phyloP scores from a whole-genome alignment of 257 asterid species.

The Solanum sejunctum region DNA sequence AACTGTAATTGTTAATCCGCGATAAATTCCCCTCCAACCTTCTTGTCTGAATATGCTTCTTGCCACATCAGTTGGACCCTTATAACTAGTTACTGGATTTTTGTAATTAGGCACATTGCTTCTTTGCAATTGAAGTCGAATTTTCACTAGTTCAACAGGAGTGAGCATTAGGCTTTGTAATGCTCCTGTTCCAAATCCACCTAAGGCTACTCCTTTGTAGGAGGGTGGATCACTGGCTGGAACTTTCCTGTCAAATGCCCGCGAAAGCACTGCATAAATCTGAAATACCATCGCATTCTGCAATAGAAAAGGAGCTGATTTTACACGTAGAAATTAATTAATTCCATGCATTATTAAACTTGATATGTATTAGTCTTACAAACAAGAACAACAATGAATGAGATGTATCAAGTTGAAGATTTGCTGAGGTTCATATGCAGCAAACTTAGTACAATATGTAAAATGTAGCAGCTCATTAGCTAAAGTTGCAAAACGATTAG shows the following conservation, averaged over 20 bases:
- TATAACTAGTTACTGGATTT: constrained; percentile 2
- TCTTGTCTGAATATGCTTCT: constrained; percentile 30
- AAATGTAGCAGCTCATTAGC: background rate
- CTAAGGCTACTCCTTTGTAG: constrained; percentile 45
- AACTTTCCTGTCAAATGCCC: constrained; percentile 23
- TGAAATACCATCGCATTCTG: constrained; percentile 87
- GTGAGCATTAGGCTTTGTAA: constrained; percentile 58
- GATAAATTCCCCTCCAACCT: constrained; percentile 53
- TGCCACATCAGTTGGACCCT: constrained; percentile 44
- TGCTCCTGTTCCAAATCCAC: constrained; percentile 64
- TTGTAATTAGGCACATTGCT: background rate
- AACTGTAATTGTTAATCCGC: constrained; percentile 54
- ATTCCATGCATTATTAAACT: background rate
- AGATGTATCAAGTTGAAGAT: background rate
- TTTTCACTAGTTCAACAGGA: constrained; percentile 75
- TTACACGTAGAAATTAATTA: background rate
- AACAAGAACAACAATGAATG: background rate
- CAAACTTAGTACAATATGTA: background rate
- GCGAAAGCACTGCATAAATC: constrained; percentile 48
- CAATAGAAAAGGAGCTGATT: background rate
- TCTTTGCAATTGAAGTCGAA: constrained; percentile 54
- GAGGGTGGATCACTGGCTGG: constrained; percentile 42
- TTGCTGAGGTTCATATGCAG: background rate
- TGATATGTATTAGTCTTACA: background rate
- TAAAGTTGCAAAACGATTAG: background rate